Percentiles rank a stretch among this genome's conserved stretches.
phyloP scores from a whole-genome alignment of 192 early-diverging fungal species.

The Haplosporangium gracile region DNA sequence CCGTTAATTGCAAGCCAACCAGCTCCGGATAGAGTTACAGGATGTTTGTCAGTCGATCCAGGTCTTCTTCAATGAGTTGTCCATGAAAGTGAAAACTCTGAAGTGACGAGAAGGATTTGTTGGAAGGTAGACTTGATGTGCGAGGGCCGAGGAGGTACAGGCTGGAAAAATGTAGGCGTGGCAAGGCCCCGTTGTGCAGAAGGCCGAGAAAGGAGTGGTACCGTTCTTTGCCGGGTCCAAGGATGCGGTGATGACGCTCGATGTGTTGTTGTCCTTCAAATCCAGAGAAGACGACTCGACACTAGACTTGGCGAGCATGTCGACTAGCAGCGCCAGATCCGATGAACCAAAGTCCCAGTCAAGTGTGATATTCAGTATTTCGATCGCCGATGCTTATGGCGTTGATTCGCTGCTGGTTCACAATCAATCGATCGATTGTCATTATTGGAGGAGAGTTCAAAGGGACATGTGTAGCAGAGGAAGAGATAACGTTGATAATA shows the following conservation, averaged over 20 bases:
- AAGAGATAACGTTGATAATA: background rate
- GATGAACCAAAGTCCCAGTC: slow-evolving; percentile 5
- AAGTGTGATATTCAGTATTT: background rate
- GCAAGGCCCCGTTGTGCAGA: background rate
- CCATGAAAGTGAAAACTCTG: no score
- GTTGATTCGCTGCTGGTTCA: slow-evolving; percentile 5
- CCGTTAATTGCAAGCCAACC: no score
- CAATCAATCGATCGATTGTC: background rate
- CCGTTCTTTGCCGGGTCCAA: slow-evolving; percentile 10
- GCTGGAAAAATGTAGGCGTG: background rate
- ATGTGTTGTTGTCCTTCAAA: background rate
- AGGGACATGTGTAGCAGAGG: background rate
- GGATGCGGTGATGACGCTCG: background rate
- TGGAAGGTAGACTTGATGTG: background rate
- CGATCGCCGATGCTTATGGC: slow-evolving; percentile 8
- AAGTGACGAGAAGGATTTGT: no score
- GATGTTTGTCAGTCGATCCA: no score
- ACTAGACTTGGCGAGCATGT: background rate
- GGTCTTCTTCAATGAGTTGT: no score
- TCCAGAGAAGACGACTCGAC: background rate
- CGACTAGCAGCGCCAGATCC: slow-evolving; percentile 3
- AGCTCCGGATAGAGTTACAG: no score
- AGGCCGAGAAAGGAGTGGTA: background rate
- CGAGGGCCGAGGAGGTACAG: background rate
- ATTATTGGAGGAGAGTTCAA: no score